Percentiles rank a stretch among this genome's conserved stretches.
Evolutionary conservation across 1,284 basidiomycete species (phyloP).

Genomic region (Ceratobasidium sp.): DNA sequence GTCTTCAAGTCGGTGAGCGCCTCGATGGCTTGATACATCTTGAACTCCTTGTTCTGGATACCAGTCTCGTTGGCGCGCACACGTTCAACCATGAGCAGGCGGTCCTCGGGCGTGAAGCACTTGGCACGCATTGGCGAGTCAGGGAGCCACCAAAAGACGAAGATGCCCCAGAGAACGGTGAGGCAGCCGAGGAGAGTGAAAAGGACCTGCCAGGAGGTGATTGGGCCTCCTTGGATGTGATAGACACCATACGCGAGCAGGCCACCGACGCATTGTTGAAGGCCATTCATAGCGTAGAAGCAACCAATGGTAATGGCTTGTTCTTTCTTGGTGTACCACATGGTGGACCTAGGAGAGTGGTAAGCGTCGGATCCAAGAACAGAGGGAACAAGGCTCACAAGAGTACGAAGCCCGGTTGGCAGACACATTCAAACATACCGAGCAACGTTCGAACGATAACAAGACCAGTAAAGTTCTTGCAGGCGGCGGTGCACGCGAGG

Average conservation of each 20-base stretch:
- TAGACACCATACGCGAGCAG: constrained; percentile 66
- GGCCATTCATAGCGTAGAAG: constrained; percentile 68
- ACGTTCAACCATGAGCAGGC: constrained; percentile 67
- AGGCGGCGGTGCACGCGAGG: constrained; percentile 65
- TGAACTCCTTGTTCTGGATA: constrained; percentile 69
- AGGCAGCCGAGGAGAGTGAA: constrained; percentile 63
- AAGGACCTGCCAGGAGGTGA: constrained; percentile 69
- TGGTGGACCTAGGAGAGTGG: constrained; percentile 57
- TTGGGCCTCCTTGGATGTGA: constrained; percentile 60
- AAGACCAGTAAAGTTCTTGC: constrained; percentile 63
- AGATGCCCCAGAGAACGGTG: constrained; percentile 65
- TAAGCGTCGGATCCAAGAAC: neutral
- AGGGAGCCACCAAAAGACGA: constrained; percentile 67
- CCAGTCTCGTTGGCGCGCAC: constrained; percentile 69
- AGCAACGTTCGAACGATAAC: constrained; percentile 65
- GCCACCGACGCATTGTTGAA: constrained; percentile 68
- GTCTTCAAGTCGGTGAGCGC: constrained; percentile 65
- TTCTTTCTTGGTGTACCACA: constrained; percentile 68
- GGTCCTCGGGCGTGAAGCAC: constrained; percentile 65
- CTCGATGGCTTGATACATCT: constrained; percentile 64
- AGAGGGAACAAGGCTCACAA: constrained; percentile 45
- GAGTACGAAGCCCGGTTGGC: constrained; percentile 65
- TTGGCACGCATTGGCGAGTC: constrained; percentile 66
- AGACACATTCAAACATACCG: constrained; percentile 66
- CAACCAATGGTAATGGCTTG: constrained; percentile 66